These are phyloP conservation scores for Friedmanniomyces endolithicus DNA, from an alignment of 495 filamentous ascomycete species.

Conservation along the genomic window DNA sequence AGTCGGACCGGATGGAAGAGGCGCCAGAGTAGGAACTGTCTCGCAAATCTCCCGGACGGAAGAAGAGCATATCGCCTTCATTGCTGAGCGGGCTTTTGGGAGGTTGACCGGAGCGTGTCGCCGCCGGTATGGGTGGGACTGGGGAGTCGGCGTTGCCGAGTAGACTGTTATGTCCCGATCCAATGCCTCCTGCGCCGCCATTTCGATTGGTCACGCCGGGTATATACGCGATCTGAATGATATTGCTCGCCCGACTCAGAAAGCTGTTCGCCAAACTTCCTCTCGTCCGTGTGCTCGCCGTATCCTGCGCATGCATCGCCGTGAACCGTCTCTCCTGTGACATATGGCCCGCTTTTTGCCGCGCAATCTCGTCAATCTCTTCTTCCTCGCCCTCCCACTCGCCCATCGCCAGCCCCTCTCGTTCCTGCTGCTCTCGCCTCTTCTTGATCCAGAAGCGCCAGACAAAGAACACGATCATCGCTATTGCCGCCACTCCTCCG, in stretches of 20 bases:
- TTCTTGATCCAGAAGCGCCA: constrained; percentile 82
- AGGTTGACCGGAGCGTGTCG: neutral
- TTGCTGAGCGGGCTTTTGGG: constrained; percentile 19
- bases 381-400: constrained; percentile 30
- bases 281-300: constrained; percentile 73
- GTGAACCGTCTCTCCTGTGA: constrained; percentile 26
- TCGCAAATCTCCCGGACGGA: constrained; percentile 81
- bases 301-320: constrained; percentile 30
- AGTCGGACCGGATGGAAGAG: constrained; percentile 35
- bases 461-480: constrained; percentile 59
- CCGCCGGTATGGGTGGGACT: constrained; percentile 72
- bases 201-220: constrained; percentile 93
- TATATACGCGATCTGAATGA: constrained; percentile 98
- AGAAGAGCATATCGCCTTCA: constrained; percentile 36
- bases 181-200: constrained; percentile 46
- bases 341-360: constrained; percentile 29
- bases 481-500: constrained; percentile 59
- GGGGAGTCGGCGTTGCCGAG: constrained; percentile 72
- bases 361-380: constrained; percentile 35
- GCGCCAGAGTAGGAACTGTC: constrained; percentile 65
- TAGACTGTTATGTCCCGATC: constrained; percentile 66
- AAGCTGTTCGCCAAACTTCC: constrained; percentile 90
- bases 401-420: constrained; percentile 41
- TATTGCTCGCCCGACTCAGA: constrained; percentile 88
- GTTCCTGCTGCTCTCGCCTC: constrained; percentile 49